Base-by-base conservation (phyloP, 2,329 filamentous ascomycete species). In the Epichloe aotearoae region DNA sequence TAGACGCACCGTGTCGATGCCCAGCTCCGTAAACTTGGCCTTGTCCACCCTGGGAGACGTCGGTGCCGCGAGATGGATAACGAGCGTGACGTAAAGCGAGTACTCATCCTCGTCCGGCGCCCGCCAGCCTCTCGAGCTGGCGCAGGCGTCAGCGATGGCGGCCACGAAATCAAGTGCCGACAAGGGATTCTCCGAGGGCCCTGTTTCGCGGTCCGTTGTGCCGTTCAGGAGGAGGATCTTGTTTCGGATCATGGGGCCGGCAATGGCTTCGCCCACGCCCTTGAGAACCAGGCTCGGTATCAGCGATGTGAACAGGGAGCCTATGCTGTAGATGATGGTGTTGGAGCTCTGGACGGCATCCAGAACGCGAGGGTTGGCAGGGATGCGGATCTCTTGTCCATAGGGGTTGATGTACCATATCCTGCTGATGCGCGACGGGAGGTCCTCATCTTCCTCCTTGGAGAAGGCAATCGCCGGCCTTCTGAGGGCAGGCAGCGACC, bases 321-420 rank as follows among this genome's bases (percentile, higher is more conserved):
- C 93, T 53, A 97, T 94, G 65, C 86, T 90, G 69, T 95, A 97
- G 44, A 97, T 79, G 8, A 96, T 74, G 1, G 81, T 83, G 51
- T 80, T 76, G 0, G 86, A 77, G 2, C 70, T 69, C 15, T 71
- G 69, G 1, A 97, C 65, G 0, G 88, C 80, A 7, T 80, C 76
- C 0, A 95, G 59, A 0, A 91, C 88, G 47, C 88, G 82, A 0
- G 88, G 83, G 60, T 95, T 97, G 2, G 88, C 86, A 0, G 83
- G 77, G 0, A 90, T 86, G 17, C 83, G 80, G 57, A 97, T 96
- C 66, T 96, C 90, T 63, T 96, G 88, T n/a, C 91, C 91, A 65
- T 96, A 97, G 0, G 91, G 91, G 62, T 96, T 97, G 70, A 97
- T 97, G 70, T 97, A 97, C 88, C 89, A 97, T 34, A 97, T 76